A percentile compares a stretch with the other conserved stretches of the same genome.
These are phyloP conservation scores for Dissophora ornata DNA, from an alignment of 192 early-diverging fungal species.

Conservation along the genomic window DNA sequence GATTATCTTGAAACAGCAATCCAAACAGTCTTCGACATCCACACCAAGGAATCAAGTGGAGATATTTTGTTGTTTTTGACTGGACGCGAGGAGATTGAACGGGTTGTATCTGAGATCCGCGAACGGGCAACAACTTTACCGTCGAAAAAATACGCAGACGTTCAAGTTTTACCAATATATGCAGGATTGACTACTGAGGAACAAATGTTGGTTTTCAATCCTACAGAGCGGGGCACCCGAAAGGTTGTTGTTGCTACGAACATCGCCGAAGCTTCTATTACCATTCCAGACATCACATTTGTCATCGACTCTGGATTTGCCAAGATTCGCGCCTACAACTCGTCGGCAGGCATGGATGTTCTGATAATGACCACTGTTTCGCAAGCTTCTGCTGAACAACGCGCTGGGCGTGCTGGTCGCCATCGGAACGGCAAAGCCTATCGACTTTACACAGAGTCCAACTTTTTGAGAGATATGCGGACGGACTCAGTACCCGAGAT, in stretches of 20 bases:
- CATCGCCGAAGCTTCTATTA: conserved; percentile 87
- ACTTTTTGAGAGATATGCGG: conserved; percentile 81
- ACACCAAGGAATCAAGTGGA: conserved; percentile 72
- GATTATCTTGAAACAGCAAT: conserved; percentile 77
- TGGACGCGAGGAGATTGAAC: conserved; percentile 82
- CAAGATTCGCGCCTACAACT: conserved; percentile 87
- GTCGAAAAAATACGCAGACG: conserved; percentile 36
- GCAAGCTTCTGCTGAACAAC: conserved; percentile 94
- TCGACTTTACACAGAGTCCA: conserved; percentile 89
- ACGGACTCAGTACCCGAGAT: conserved; percentile 94
- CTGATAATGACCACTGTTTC: conserved; percentile 89
- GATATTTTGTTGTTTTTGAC: conserved; percentile 81
- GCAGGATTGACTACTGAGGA: conserved; percentile 77
- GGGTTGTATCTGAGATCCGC: conserved; percentile 66
- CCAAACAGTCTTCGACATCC: conserved; percentile 81
- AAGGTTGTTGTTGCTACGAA: conserved; percentile 94
- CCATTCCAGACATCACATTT: conserved; percentile 79
- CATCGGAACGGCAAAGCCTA: conserved; percentile 91
- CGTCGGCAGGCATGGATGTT: conserved; percentile 92
- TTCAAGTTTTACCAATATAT: conserved; percentile 73
- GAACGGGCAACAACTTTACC: conserved; percentile 66
- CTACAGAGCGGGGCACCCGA: conserved; percentile 63
- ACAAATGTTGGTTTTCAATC: conserved; percentile 74
- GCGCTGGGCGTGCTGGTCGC: conserved; percentile 94
- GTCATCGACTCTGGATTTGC: conserved; percentile 87